Conservation (phyloP, 805 yeast species). For the Candida germanica region DNA sequence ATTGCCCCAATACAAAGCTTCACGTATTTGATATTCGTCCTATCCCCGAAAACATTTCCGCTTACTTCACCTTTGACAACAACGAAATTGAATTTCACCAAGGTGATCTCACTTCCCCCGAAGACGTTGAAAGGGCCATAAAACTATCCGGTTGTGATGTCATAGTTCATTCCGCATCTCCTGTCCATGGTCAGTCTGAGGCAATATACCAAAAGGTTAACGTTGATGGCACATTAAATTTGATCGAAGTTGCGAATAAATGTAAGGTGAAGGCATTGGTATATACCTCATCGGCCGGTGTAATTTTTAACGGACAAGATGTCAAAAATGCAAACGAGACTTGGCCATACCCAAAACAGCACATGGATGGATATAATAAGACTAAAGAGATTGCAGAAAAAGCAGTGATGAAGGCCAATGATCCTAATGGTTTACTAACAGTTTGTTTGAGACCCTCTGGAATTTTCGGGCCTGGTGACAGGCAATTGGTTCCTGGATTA, state of each 20-base stretch:
- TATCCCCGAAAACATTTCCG: constrained; percentile 67
- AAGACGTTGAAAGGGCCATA: constrained; percentile 66
- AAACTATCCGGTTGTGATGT: constrained; percentile 59
- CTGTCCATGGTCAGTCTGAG: constrained; percentile 85
- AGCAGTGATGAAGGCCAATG: constrained; percentile 72
- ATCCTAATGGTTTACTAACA: constrained; percentile 57
- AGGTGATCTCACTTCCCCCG: constrained; percentile 80
- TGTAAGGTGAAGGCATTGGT: constrained; percentile 64
- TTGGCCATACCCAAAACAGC: constrained; percentile 86
- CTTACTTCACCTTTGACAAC: constrained; percentile 71
- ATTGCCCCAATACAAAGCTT: constrained; percentile 64
- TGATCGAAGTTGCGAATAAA: constrained; percentile 60
- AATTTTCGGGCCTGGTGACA: constrained; percentile 97
- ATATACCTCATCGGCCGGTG: constrained; percentile 97
- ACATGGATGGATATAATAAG: constrained; percentile 96
- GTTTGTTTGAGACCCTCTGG: constrained; percentile 96
- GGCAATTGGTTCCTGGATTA: constrained; percentile 92
- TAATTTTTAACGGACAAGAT: constrained; percentile 92
- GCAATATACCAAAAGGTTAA: constrained; percentile 85
- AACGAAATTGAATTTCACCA: constrained; percentile 55
- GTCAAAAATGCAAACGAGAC: constrained; percentile 88
- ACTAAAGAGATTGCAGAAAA: constrained; percentile 91
- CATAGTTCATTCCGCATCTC: constrained; percentile 94
- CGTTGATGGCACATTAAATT: constrained; percentile 80
- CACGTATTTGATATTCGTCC: constrained; percentile 92